phyloP scores from a whole-genome alignment of 2,329 filamentous ascomycete species.

The Colletotrichum melonis region DNA sequence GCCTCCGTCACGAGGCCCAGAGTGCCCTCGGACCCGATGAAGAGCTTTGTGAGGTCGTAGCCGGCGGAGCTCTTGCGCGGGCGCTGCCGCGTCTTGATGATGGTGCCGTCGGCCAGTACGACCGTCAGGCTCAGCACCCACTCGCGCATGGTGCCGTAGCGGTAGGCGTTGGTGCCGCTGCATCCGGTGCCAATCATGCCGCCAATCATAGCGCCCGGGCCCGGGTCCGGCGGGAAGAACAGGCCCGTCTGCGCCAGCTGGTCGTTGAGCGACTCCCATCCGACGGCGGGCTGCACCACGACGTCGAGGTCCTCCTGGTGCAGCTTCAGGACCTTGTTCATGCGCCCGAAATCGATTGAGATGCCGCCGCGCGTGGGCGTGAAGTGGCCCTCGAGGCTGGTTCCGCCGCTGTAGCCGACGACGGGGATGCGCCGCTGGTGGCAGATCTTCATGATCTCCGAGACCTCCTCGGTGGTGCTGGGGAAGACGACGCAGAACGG shows the following conservation, averaged over 20 bases:
- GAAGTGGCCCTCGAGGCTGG: conserved; percentile 90
- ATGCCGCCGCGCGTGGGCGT: conserved; percentile 85
- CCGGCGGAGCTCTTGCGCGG: conserved; percentile 91
- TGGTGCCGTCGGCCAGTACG: conserved; percentile 88
- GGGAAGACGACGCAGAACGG: conserved; percentile 83
- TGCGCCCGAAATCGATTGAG: conserved; percentile 86
- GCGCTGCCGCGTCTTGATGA: conserved; percentile 89
- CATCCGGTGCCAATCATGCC: conserved; percentile 84
- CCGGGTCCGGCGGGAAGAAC: conserved; percentile 93
- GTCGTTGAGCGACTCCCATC: conserved; percentile 89
- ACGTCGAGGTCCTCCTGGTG: conserved; percentile 84
- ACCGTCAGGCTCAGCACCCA: conserved; percentile 91
- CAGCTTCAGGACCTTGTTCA: conserved; percentile 83
- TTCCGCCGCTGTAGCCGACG: conserved; percentile 88
- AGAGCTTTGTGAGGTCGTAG: conserved; percentile 90
- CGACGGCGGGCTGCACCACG: conserved; percentile 82
- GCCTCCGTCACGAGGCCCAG: conserved; percentile 93
- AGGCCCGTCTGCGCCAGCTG: conserved; percentile 77
- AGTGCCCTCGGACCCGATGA: conserved; percentile 92
- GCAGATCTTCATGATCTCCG: conserved; percentile 89
- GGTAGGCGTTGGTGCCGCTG: conserved; percentile 88
- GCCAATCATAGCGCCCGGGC: conserved; percentile 91
- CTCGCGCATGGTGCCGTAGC: conserved; percentile 94
- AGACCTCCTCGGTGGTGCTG: conserved; percentile 82
- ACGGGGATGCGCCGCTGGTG: conserved; percentile 85